A percentile compares a stretch with the other conserved stretches of the same genome.
Evolutionary conservation across 1,284 basidiomycete species (phyloP).

Genomic region (Microbotryomycetes sp.): DNA sequence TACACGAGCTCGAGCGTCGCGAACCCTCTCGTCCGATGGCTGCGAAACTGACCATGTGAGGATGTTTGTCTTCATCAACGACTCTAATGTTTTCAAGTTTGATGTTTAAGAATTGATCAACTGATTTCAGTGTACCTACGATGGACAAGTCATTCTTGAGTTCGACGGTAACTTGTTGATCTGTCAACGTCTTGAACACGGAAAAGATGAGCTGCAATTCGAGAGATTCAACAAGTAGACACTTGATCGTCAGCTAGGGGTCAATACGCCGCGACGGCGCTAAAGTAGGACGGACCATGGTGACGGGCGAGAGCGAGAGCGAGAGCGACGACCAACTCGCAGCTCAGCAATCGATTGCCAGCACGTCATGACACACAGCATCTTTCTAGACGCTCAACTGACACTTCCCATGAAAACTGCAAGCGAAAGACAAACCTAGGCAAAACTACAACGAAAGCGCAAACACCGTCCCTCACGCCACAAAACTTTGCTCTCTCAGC

Average conservation of each 20-base stretch:
- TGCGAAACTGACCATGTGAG: slow-evolving; percentile 78
- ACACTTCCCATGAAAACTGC: no score
- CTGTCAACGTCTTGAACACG: slow-evolving; percentile 96
- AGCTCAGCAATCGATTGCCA: no score
- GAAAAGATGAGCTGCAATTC: slow-evolving; percentile 77
- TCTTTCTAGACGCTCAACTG: no score
- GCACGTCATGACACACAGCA: no score
- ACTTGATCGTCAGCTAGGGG: not conserved
- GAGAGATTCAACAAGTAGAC: not conserved
- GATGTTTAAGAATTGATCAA: slow-evolving; percentile 99
- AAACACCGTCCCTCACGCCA: no score
- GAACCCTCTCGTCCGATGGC: not conserved
- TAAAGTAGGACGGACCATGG: not conserved
- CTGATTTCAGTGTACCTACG: slow-evolving; percentile 91
- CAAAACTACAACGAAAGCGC: no score
- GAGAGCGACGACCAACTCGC: not conserved
- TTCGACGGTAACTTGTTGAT: slow-evolving; percentile 74
- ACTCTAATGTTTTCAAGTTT: slow-evolving; percentile 91
- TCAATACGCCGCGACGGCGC: no score
- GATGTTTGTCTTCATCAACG: slow-evolving; percentile 83
- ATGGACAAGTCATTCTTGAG: slow-evolving; percentile 99
- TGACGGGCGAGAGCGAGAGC: not conserved
- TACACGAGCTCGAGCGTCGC: not conserved
- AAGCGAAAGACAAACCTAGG: no score
- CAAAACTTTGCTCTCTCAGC: no score